A percentile compares a stretch with the other conserved stretches of the same genome.
Conservation (phyloP, 192 early-diverging fungal species). For the Umbelopsis isabellina region DNA sequence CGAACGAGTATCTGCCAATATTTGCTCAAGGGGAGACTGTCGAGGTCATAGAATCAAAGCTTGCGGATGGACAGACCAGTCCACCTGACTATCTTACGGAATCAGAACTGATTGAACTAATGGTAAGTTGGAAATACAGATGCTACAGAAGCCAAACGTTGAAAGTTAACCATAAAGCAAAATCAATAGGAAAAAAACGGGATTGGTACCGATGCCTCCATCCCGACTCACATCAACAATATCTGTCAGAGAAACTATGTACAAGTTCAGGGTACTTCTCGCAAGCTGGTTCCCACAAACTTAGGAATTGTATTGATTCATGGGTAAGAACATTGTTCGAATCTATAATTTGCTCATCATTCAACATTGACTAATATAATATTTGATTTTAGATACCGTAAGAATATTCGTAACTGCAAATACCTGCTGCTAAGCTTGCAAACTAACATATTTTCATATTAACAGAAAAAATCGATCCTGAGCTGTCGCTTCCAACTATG, state of each 20-base stretch:
- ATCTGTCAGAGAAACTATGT: slow-evolving; percentile 58
- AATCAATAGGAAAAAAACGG: slow-evolving; percentile 46
- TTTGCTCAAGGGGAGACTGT: slow-evolving; percentile 38
- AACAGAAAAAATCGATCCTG: slow-evolving; percentile 58
- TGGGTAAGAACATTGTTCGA: slow-evolving; percentile 31
- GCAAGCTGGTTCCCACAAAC: slow-evolving; percentile 53
- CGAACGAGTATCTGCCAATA: slow-evolving; percentile 42
- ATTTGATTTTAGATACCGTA: slow-evolving; percentile 20
- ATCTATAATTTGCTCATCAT: too few species aligned
- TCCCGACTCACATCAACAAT: slow-evolving; percentile 57
- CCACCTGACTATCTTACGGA: slow-evolving; percentile 60
- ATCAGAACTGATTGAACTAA: slow-evolving; percentile 45
- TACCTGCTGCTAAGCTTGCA: neutral
- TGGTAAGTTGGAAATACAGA: slow-evolving; percentile 20
- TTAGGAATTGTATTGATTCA: slow-evolving; percentile 58
- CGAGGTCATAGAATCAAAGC: slow-evolving; percentile 25
- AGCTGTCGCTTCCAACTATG: slow-evolving; percentile 50
- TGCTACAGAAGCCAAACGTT: slow-evolving; percentile 20
- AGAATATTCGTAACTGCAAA: neutral
- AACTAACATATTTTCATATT: neutral
- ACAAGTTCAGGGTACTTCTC: slow-evolving; percentile 41
- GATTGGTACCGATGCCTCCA: slow-evolving; percentile 59
- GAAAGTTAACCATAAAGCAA: neutral
- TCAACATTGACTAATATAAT: neutral
- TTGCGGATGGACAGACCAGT: slow-evolving; percentile 52